Evolutionary conservation across 371 early-diverging fungal genomes (phyloP).

Genomic region (Funneliformis caledonium): DNA sequence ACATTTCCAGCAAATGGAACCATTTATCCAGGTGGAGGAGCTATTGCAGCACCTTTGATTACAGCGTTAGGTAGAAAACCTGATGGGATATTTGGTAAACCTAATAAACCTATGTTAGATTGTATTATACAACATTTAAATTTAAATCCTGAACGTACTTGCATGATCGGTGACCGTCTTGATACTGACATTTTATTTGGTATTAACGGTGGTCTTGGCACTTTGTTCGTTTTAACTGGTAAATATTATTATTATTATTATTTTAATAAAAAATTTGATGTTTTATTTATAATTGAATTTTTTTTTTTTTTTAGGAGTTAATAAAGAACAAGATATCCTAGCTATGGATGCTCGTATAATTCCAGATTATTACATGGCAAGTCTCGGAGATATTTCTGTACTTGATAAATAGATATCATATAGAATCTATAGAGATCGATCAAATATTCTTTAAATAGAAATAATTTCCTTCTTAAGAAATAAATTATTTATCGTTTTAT

Average conservation of each 20-base stretch:
- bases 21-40: conserved; percentile 86
- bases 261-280: neutral
- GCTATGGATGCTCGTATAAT: conserved; percentile 54
- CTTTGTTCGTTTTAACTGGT: conserved; percentile 94
- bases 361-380: conserved; percentile 61
- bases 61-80: conserved; percentile 77
- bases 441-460: no score
- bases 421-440: no score
- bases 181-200: conserved; percentile 98
- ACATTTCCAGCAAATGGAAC: conserved; percentile 83
- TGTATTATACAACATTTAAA: conserved; percentile 81
- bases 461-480: neutral
- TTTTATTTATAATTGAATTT: neutral
- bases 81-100: conserved; percentile 88
- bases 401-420: neutral
- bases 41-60: conserved; percentile 76
- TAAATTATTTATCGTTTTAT: neutral
- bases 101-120: conserved; percentile 89
- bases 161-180: conserved; percentile 97
- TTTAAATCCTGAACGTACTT: conserved; percentile 79
- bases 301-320: conserved; percentile 51
- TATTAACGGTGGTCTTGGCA: conserved; percentile 79
- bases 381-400: conserved; percentile 58
- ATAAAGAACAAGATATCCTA: conserved; percentile 55
- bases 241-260: conserved; percentile 6